phyloP scores from a whole-genome alignment of 2,329 filamentous ascomycete species.

The Trichophyton rubrum region DNA sequence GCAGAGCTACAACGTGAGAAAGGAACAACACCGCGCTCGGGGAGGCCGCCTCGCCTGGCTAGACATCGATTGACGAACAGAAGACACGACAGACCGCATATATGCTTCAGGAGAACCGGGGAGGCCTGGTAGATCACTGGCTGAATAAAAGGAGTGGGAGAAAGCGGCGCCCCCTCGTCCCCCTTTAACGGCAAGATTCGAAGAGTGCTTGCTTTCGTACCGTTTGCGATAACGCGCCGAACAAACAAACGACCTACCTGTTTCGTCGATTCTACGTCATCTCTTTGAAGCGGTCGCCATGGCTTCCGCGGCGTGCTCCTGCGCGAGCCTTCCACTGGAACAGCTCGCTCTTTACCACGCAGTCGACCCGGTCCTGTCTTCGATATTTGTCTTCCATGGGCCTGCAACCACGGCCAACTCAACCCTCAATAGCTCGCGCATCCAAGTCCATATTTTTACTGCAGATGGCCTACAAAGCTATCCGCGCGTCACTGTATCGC shows the following conservation, averaged over 20 bases:
- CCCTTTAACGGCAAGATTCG: not conserved
- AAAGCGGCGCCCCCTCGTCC: not conserved
- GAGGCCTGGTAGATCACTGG: not conserved
- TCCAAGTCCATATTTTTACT: conserved; percentile 86
- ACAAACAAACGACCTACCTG: not conserved
- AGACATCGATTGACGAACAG: not conserved
- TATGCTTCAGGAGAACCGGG: not conserved
- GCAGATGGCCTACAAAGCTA: conserved; percentile 83
- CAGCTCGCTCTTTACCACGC: conserved; percentile 79
- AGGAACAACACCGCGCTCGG: not conserved
- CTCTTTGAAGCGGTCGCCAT: conserved; percentile 39
- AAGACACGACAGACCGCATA: not conserved
- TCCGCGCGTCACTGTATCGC: conserved; percentile 80
- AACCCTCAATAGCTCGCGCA: conserved; percentile 76
- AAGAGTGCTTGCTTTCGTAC: not conserved
- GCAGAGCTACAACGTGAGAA: not conserved
- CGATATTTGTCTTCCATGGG: conserved; percentile 84
- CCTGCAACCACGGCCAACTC: conserved; percentile 80
- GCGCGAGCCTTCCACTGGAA: conserved; percentile 63
- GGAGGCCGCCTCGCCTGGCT: not conserved
- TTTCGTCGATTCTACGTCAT: not conserved
- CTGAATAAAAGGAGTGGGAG: not conserved
- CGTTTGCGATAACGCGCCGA: not conserved
- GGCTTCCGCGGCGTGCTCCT: conserved; percentile 69
- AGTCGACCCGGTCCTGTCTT: conserved; percentile 65